Evolutionary conservation across 495 filamentous ascomycete species (phyloP), one percentile per base, ranked within the genome.

Genomic region (Pyronema domesticum): DNA sequence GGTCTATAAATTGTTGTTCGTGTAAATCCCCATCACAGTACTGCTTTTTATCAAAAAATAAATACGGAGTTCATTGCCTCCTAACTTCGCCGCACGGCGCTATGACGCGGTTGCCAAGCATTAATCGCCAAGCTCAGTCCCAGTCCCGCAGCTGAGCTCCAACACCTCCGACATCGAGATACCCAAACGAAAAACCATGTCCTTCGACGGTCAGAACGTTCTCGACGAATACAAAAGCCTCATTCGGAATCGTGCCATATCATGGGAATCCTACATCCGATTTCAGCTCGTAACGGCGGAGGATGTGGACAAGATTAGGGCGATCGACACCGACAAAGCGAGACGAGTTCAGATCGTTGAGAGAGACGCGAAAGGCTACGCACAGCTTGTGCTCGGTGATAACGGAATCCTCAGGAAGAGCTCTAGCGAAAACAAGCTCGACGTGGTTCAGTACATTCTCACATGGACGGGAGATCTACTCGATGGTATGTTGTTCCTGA

Each of bases 191-290:
- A 30, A 30, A 30, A 54, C 52, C 49, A 88, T 89, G 85, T 91
- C 85, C 55, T 78, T 94, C 66, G 87, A 95, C 64, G 83, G 86
- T 42, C 88, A 89, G 53, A 81, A 81, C 56, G 95, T 95, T 68
- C 83, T 96, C 55, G 80, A 78, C 61, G 88, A 86, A 55, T 75
- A 95, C 55, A 89, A 94, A 72, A 89, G 83, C 72, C 95, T 95
- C 71, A 94, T 95, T 65, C 85, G 93, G 60, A 79, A 81, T 57
- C 77, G 91, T 52, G 89, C 89, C 60, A 94, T 99, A 67, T 87
- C 89, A 45, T 99, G 91, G 91, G 93, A 96, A 68, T 91, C 91
- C 57, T 89, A 93, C 61, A 86, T 93, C 60, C 82, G 91, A 67
- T 85, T 85, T 63, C 84, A 85, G 60, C 89, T 86, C 64, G 85